A percentile compares a stretch with the other conserved stretches of the same genome.
Evolutionary conservation across 805 yeast genomes (phyloP).

Genomic region (Naumovozyma baii): DNA sequence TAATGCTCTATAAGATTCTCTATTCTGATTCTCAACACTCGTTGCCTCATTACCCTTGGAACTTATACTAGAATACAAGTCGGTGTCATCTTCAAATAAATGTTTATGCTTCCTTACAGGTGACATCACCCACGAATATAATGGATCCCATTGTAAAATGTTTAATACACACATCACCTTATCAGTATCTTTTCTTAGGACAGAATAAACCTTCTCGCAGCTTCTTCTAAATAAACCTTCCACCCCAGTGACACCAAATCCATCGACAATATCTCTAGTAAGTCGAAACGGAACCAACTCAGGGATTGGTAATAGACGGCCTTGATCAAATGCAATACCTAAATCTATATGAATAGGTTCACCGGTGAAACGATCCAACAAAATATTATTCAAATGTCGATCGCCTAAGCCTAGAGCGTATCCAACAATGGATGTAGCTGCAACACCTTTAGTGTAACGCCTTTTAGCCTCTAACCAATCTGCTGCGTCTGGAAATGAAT

Average conservation of each 20-base stretch:
- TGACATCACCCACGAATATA: slow-evolving; percentile 84
- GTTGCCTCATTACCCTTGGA: neutral
- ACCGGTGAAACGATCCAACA: slow-evolving; percentile 72
- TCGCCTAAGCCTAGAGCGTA: slow-evolving; percentile 88
- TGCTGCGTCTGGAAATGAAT: slow-evolving; percentile 54
- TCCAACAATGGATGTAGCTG: slow-evolving; percentile 80
- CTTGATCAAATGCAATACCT: slow-evolving; percentile 96
- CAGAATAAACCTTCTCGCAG: slow-evolving; percentile 64
- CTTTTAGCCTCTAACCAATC: slow-evolving; percentile 63
- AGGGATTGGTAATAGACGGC: slow-evolving; percentile 72
- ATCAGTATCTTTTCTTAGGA: slow-evolving; percentile 53
- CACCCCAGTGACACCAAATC: slow-evolving; percentile 79
- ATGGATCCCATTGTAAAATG: slow-evolving; percentile 84
- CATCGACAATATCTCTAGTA: slow-evolving; percentile 86
- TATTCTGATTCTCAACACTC: slow-evolving; percentile 32
- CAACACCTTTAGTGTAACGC: slow-evolving; percentile 66
- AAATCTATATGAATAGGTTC: slow-evolving; percentile 93
- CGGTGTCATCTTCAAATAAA: slow-evolving; percentile 19
- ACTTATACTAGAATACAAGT: slow-evolving; percentile 3
- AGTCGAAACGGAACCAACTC: slow-evolving; percentile 90
- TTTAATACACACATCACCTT: slow-evolving; percentile 74
- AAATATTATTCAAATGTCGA: slow-evolving; percentile 82
- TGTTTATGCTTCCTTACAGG: slow-evolving; percentile 50
- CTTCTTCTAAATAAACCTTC: slow-evolving; percentile 66
- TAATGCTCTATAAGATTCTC: slow-evolving; percentile 76